Evolutionary conservation across 495 filamentous ascomycete genomes (phyloP).

Genomic region (Penicillium chermesinum): DNA sequence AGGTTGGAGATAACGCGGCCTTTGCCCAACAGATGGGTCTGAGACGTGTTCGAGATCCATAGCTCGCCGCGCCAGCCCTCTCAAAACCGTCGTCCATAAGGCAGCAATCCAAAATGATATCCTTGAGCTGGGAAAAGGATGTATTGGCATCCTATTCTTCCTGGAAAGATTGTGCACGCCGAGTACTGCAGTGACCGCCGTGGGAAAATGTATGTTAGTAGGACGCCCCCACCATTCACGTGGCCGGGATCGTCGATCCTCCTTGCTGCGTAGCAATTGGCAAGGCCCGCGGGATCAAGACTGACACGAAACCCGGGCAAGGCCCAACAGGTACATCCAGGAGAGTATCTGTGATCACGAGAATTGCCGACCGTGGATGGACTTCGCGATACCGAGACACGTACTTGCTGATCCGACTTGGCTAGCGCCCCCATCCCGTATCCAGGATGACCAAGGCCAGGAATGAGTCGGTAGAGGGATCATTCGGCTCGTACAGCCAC

Average conservation of each 20-base stretch:
- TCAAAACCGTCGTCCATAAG: slow-evolving; percentile 26
- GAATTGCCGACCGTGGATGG: slow-evolving; percentile 20
- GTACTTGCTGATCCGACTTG: slow-evolving; percentile 29
- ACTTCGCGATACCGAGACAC: slow-evolving; percentile 14
- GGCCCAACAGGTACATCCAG: slow-evolving; percentile 16
- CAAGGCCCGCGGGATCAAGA: slow-evolving; percentile 18
- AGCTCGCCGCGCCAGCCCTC: slow-evolving; percentile 17
- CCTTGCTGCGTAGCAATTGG: slow-evolving; percentile 11
- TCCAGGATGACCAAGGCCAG: slow-evolving; percentile 24
- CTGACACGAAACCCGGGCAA: slow-evolving; percentile 15
- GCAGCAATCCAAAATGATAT: slow-evolving; percentile 27
- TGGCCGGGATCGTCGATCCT: neutral
- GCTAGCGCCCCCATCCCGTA: slow-evolving; percentile 27
- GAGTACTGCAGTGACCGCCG: slow-evolving; percentile 22
- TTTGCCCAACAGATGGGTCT: slow-evolving; percentile 12
- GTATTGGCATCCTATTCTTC: slow-evolving; percentile 8
- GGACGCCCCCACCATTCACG: slow-evolving; percentile 12
- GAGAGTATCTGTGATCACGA: slow-evolving; percentile 21
- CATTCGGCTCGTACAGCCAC: slow-evolving; percentile 16
- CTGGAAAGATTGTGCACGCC: slow-evolving; percentile 22
- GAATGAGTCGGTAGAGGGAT: slow-evolving; percentile 1
- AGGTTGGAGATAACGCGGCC: slow-evolving; percentile 20
- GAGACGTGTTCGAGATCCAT: slow-evolving; percentile 10
- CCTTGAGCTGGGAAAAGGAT: slow-evolving; percentile 11
- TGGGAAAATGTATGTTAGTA: slow-evolving; percentile 30